Base-by-base conservation (phyloP, 192 early-diverging fungal genomes). In the Hyaloraphidium curvatum region DNA sequence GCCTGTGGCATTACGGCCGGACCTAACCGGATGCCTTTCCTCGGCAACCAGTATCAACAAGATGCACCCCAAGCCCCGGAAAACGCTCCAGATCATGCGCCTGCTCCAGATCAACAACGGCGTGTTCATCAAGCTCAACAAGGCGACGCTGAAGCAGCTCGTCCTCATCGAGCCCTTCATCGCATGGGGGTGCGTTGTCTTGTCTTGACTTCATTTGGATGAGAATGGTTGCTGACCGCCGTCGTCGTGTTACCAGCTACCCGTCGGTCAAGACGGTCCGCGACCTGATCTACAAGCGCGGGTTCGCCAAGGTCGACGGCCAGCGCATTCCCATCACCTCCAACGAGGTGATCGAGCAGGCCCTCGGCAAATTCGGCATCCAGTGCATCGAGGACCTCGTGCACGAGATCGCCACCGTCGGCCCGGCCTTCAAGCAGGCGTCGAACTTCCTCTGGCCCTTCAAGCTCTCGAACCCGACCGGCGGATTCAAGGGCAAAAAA, bases 211-310 rank as follows among this genome's bases (percentile, higher is more conserved):
- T n/a, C n/a, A n/a, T n/a, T n/a, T n/a, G n/a, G n/a, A n/a, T n/a
- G n/a, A n/a, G n/a, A n/a, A n/a, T n/a, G n/a, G n/a, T n/a, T n/a
- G n/a, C n/a, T n/a, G n/a, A n/a, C n/a, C n/a, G n/a, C n/a, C n/a
- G n/a, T n/a, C n/a, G n/a, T n/a, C n/a, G n/a, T n/a, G n/a, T 21
- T 25, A 19, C 77, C 60, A 84, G 86, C 60, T 85, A 89, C 59
- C 91, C 94, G 69, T 96, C 94, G 83, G 76, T 91, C 53, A 98
- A 98, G 86, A 80, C 89, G 29, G 83, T 95, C 67, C 87, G 88
- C 69, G 95, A 99, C 77, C 75, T 99, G 50, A 79, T 99, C 77
- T 99, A 99, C 89, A 97, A 99, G 84, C 87, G 95, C 59, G 95
- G 90, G 56, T 94, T 89, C 71, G 92, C 78, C 63, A 99, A 99